phyloP scores from a whole-genome alignment of 2,329 filamentous ascomycete species.

The Chalaropsis ovoidea region DNA sequence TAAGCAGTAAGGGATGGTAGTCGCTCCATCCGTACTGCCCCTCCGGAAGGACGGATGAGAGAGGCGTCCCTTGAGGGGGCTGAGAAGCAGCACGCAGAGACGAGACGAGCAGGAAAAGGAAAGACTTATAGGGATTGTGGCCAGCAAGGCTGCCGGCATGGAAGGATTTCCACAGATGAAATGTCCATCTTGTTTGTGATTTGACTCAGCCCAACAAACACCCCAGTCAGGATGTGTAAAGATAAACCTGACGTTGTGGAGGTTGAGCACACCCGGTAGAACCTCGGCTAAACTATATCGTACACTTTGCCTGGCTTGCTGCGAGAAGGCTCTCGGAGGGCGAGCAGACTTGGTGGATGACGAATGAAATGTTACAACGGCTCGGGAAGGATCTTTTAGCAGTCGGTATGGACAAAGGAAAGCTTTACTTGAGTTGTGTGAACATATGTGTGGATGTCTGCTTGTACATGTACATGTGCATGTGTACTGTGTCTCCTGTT shows the following conservation, averaged over 20 bases:
- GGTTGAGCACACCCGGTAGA: neutral
- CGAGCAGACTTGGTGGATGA: no score
- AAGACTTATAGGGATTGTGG: neutral
- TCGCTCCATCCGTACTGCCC: neutral
- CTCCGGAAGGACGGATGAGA: neutral
- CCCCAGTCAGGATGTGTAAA: neutral
- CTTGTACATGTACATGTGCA: neutral
- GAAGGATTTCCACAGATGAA: conserved; percentile 6
- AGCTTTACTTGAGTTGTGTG: neutral
- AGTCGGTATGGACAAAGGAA: no score
- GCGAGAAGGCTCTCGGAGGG: no score
- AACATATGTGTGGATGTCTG: neutral
- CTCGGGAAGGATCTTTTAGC: no score
- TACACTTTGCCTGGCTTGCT: no score
- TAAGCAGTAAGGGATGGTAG: neutral
- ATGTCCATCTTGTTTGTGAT: conserved; percentile 2
- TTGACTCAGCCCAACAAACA: neutral
- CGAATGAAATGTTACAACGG: no score
- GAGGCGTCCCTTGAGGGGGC: neutral
- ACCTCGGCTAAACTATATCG: no score
- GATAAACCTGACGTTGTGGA: neutral
- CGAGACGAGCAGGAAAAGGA: neutral
- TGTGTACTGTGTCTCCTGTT: no score
- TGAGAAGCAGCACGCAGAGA: no score
- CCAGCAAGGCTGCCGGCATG: conserved; percentile 3